phyloP scores from a whole-genome alignment of 2,329 filamentous ascomycete species.

The Arthrobotrys conoides region DNA sequence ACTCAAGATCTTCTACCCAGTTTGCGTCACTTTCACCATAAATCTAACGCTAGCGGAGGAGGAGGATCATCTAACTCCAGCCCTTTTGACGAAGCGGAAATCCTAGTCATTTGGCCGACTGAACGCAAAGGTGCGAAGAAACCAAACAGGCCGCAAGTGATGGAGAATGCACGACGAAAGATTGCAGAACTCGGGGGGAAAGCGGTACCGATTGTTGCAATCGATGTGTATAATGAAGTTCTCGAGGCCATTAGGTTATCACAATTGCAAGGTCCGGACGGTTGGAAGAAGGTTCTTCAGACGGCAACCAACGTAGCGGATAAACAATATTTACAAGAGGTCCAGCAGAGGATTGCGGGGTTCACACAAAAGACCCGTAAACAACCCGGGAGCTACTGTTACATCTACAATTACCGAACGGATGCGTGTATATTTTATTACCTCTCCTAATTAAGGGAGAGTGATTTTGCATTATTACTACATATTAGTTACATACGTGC shows the following conservation, averaged over 20 bases:
- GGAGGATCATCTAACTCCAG: slow-evolving; percentile 64
- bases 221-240: slow-evolving; percentile 88
- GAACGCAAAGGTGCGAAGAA: slow-evolving; percentile 89
- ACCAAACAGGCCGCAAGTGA: slow-evolving; percentile 83
- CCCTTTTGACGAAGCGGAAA: slow-evolving; percentile 70
- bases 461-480: slow-evolving; percentile 31
- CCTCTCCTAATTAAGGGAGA: slow-evolving; percentile 69
- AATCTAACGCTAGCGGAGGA: slow-evolving; percentile 65
- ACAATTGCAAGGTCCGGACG: slow-evolving; percentile 82
- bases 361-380: slow-evolving; percentile 75
- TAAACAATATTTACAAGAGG: slow-evolving; percentile 83
- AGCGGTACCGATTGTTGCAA: slow-evolving; percentile 81
- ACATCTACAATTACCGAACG: slow-evolving; percentile 92
- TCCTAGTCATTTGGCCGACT: slow-evolving; percentile 86
- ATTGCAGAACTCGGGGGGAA: slow-evolving; percentile 76
- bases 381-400: slow-evolving; percentile 75
- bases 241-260: slow-evolving; percentile 83
- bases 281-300: slow-evolving; percentile 86
- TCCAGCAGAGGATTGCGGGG: slow-evolving; percentile 80
- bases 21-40: slow-evolving; percentile 64
- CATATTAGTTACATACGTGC: slow-evolving; percentile 58
- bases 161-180: slow-evolving; percentile 71
- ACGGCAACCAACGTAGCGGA: slow-evolving; percentile 71
- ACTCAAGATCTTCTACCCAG: slow-evolving; percentile 64
- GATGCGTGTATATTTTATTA: slow-evolving; percentile 89